Evolutionary conservation across 805 yeast genomes (phyloP).

Genomic region (Saccharomycopsis fibuligera): DNA sequence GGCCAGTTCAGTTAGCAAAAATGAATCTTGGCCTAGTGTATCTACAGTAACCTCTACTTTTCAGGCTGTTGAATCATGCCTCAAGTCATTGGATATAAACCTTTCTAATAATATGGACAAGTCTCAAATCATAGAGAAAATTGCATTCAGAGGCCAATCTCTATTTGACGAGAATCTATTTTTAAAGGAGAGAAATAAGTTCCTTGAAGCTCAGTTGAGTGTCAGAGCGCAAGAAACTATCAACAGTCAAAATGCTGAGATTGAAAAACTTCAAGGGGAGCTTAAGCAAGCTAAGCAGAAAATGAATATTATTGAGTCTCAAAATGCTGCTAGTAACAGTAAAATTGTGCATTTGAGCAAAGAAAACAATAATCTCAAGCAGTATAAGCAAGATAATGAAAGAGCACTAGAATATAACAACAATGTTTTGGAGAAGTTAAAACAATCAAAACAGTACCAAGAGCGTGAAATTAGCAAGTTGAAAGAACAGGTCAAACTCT

Average conservation of each 20-base stretch:
- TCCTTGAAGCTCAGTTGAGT: slow-evolving; percentile 8
- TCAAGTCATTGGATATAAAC: slow-evolving; percentile 6
- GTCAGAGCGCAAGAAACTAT: background rate
- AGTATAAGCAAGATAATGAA: background rate
- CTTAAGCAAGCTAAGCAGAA: too few relatives aligned
- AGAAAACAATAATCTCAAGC: background rate
- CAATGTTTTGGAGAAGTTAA: background rate
- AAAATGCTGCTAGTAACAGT: too few relatives aligned
- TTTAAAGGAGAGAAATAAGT: slow-evolving; percentile 11
- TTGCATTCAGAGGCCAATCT: slow-evolving; percentile 10
- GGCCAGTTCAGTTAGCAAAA: background rate
- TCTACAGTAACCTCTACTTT: slow-evolving; percentile 1
- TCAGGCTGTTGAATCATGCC: slow-evolving; percentile 1
- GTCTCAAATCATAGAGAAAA: slow-evolving; percentile 10
- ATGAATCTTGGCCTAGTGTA: slow-evolving; percentile 9
- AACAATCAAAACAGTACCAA: background rate
- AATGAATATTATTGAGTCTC: too few relatives aligned
- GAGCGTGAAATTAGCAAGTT: slow-evolving; percentile 2
- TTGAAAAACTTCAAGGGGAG: background rate
- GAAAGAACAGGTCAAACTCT: background rate
- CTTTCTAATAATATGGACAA: background rate
- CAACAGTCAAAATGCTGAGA: background rate
- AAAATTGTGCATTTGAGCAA: too few relatives aligned
- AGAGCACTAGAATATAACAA: background rate
- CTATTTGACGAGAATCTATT: slow-evolving; percentile 14